Evolutionary conservation across 306 rosid genomes (phyloP).

Genomic region (Glycine soja): DNA sequence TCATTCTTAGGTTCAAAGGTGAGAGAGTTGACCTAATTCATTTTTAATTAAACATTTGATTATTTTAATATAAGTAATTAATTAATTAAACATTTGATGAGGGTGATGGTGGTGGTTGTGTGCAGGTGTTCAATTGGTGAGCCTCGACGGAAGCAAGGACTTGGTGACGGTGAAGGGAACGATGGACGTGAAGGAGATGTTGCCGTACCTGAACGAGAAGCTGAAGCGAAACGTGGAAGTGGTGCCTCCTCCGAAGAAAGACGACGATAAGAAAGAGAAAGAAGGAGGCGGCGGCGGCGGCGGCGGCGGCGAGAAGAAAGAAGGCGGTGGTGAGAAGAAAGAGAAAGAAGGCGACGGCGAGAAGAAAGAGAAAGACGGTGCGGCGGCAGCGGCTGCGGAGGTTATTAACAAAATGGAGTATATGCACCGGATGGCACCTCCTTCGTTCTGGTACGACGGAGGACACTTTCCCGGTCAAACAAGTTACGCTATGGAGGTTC

Average conservation of each 20-base stretch:
- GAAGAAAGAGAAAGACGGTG: slow-evolving; percentile 20
- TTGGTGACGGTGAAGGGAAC: slow-evolving; percentile 75
- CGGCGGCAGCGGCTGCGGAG: slow-evolving; percentile 8
- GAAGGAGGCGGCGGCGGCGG: too few species aligned
- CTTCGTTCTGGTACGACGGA: slow-evolving; percentile 58
- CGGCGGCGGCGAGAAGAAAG: background rate
- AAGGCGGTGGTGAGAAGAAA: background rate
- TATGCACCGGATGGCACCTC: slow-evolving; percentile 40
- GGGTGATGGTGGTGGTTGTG: too few species aligned
- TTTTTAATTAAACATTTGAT: background rate
- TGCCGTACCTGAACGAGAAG: slow-evolving; percentile 60
- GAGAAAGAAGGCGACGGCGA: slow-evolving; percentile 47
- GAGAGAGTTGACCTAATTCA: slow-evolving; percentile 45
- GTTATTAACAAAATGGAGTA: slow-evolving; percentile 66
- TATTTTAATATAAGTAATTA: background rate
- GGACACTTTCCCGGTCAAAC: slow-evolving; percentile 65
- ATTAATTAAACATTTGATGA: background rate
- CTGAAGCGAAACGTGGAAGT: slow-evolving; percentile 72
- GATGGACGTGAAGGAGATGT: slow-evolving; percentile 68
- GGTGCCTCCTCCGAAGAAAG: slow-evolving; percentile 68
- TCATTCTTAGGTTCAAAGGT: slow-evolving; percentile 65
- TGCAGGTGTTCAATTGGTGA: slow-evolving; percentile 73
- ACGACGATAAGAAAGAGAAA: slow-evolving; percentile 1
- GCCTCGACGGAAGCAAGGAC: slow-evolving; percentile 66
- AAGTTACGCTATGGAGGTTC: slow-evolving; percentile 46